A percentile compares a stretch with the other conserved stretches of the same genome.
phyloP scores from a whole-genome alignment of 2,329 filamentous ascomycete genomes.

The Orbilia blumenaviensis region DNA sequence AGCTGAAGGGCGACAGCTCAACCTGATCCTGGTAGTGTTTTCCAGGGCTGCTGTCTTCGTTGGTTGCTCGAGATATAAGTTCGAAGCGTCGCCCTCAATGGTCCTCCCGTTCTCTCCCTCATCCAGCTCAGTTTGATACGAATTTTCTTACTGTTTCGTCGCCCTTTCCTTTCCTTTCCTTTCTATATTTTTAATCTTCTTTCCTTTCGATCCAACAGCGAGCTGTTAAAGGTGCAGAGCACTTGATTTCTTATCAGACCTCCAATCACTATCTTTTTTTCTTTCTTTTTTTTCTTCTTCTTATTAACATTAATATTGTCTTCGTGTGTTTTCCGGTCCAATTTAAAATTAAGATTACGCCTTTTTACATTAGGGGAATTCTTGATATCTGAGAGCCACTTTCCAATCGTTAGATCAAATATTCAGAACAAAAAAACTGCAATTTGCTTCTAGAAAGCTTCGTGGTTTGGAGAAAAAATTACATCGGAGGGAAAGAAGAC shows the following conservation, averaged over 20 bases:
- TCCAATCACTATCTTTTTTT: neutral
- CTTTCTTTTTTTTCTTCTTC: neutral
- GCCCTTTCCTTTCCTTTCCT: constrained; percentile 29
- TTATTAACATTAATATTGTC: neutral
- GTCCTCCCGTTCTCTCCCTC: constrained; percentile 23
- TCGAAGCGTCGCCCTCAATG: constrained; percentile 25
- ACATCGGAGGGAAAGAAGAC: constrained; percentile 8
- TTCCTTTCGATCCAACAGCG: constrained; percentile 43
- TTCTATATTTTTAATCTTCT: constrained; percentile 35
- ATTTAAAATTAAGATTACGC: constrained; percentile 47
- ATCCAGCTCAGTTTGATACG: constrained; percentile 52
- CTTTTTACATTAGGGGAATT: constrained; percentile 38
- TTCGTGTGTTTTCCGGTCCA: constrained; percentile 14
- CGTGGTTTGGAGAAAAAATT: neutral
- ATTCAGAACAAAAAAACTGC: constrained; percentile 14
- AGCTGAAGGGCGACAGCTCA: constrained; percentile 37
- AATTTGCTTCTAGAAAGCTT: constrained; percentile 35
- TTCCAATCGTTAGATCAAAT: constrained; percentile 7
- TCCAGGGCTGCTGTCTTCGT: constrained; percentile 23
- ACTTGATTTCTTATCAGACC: constrained; percentile 33
- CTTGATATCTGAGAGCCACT: constrained; percentile 11
- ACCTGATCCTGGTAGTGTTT: constrained; percentile 1
- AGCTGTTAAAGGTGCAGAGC: constrained; percentile 51
- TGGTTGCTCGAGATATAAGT: constrained; percentile 46
- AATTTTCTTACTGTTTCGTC: constrained; percentile 50